Base-by-base conservation (phyloP, 1,284 basidiomycete species). In the Cryptococcus floricola region DNA sequence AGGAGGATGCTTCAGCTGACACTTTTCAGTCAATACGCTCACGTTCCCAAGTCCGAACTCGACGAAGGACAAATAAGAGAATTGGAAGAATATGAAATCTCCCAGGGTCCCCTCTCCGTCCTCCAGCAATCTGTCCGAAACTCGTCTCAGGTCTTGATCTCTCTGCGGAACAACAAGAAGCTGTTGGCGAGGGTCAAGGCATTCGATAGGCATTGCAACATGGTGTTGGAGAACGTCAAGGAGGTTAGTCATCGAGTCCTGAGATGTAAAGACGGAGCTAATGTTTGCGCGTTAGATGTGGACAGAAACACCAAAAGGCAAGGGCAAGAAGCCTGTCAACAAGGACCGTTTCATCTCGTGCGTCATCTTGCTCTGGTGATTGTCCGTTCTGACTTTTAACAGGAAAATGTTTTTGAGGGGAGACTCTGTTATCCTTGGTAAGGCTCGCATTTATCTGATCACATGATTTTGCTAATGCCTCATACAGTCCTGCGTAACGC, bases 261-360 rank as follows among this genome's bases (percentile, higher is more conserved):
- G 13, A 0, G 28, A n/a, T 25, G 31, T 14, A 23, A 23, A 12
- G 12, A 43, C 37, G 56, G 16, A 14, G 23, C n/a, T 43, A 6
- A 45, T 37, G 37, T 28, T 23, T 37, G 18, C 25, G 19, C 53
- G 4, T 19, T 61, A 95, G 89, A 97, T 97, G 95, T 98, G 96
- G 96, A 97, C 94, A 28, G 96, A 99, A 77, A 79, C 88, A 53
- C 96, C 96, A 23, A 98, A 98, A 78, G 92, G 92, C 50, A 98
- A 98, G 81, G 92, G 91, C 75, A 96, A 96, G 80, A 98, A 98
- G 78, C 90, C 96, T 3, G 87, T 98, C 59, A 98, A 98, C 82
- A 97, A 96, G 80, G 93, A 99, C 79, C 84, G 96, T 44, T 98
- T 98, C 81, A 96, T 99, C 75, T 96, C 92, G 80, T 98, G 95